Evolutionary conservation across 83 land plant genomes (phyloP), one percentile per base, ranked within the genome.

Genomic region (Diphasiastrum complanatum): DNA sequence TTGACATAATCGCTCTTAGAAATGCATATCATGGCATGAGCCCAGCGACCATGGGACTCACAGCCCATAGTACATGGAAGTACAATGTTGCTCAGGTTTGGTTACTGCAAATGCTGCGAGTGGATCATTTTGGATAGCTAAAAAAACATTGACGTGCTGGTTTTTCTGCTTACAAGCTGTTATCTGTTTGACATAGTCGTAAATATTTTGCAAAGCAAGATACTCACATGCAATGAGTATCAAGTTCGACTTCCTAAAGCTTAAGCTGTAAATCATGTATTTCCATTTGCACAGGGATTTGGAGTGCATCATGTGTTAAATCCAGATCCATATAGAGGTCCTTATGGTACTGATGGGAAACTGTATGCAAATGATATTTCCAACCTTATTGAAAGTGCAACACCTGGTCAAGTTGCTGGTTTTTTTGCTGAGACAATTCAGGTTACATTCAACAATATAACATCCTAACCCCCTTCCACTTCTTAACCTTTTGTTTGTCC

Each of bases 11-110:
- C 64, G 78, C 97, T 25, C 67, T 92, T 47, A 66, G 95, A 48
- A 90, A 92, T 81, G 90, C 90, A 20, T 92, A 92, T 65, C 97
- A 92, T 72, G 97, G 97, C 61, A 86, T 88, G 51, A 87, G 87
- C 68, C 75, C 97, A 25, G 73, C 76, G 36, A 83, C 95, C 53
- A 69, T 92, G 75, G 97, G 97, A 54, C 61, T 89, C 37, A 85
- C 97, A 5, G 95, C 87, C 41, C 72, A 89, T 11, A 77, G 72
- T 52, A 86, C 91, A 6, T 85, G 97, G 97, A 86, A 90, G 60
- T 84, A 90, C 52, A 51, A 77, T n/a, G 79, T 85, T 51, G 84
- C 91, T 45, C 83, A 89, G 87, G 91, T 63, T 5, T 37, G 40
- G 4, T 12, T 20, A 5, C 29, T 25, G 22, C 10, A 27, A 31